Conservation (phyloP, 2,329 filamentous ascomycete genomes). For the Davidsoniella eucalypti region DNA sequence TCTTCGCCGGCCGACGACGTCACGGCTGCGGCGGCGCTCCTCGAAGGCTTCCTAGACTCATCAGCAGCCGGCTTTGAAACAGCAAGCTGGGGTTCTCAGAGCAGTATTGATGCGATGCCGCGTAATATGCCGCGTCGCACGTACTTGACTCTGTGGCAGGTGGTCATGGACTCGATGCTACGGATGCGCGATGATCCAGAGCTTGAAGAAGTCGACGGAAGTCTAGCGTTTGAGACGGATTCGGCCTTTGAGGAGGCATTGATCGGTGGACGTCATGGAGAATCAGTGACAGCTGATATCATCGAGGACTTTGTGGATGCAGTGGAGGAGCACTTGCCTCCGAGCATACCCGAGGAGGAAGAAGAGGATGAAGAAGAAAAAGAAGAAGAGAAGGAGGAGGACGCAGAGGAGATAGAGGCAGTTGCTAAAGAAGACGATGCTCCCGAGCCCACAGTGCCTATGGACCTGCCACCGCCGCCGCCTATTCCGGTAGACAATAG, state of each 20-base stretch:
- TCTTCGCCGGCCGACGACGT: too few relatives aligned
- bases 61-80: background rate
- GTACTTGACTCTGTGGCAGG: slow-evolving; percentile 3
- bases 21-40: too few relatives aligned
- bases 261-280: too few relatives aligned
- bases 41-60: background rate
- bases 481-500: background rate
- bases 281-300: too few relatives aligned
- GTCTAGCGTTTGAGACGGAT: too few relatives aligned
- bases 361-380: background rate
- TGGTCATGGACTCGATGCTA: slow-evolving; percentile 4
- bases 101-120: background rate
- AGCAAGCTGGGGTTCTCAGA: background rate
- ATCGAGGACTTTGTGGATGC: too few relatives aligned
- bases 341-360: background rate
- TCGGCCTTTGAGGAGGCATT: too few relatives aligned
- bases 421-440: background rate
- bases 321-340: too few relatives aligned
- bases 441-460: too few relatives aligned
- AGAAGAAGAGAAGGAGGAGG: too few relatives aligned
- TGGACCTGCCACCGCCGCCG: background rate
- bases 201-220: too few relatives aligned
- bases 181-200: slow-evolving; percentile 7
- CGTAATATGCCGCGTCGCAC: background rate
- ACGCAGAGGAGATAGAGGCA: background rate